Percentiles rank a stretch among this genome's conserved stretches.
These are phyloP conservation scores for Oligophagozyma castellii DNA, from an alignment of 1,139 yeast species.

Conservation along the genomic window DNA sequence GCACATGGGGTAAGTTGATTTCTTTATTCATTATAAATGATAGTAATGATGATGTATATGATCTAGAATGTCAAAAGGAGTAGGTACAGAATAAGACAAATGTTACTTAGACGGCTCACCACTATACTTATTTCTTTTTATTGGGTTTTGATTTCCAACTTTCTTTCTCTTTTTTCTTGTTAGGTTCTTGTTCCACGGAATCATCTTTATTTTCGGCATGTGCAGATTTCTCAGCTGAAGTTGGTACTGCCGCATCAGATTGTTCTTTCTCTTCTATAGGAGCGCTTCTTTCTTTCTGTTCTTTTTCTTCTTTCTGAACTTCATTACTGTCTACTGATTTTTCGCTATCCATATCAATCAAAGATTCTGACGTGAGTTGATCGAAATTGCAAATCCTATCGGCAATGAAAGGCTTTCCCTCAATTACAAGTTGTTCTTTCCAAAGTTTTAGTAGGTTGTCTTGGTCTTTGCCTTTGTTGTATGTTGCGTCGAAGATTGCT, in stretches of 20 bases:
- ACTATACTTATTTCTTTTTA: too few species aligned
- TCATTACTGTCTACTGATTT: slow-evolving; percentile 2
- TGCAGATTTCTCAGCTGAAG: slow-evolving; percentile 1
- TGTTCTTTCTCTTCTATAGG: slow-evolving; percentile 14
- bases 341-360: slow-evolving; percentile 25
- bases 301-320: slow-evolving; percentile 11
- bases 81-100: too few species aligned
- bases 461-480: slow-evolving; percentile 37
- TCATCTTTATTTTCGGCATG: slow-evolving; percentile 7
- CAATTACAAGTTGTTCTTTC: slow-evolving; percentile 42
- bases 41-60: too few species aligned
- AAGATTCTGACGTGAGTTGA: slow-evolving; percentile 17
- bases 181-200: slow-evolving; percentile 12
- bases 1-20: too few species aligned
- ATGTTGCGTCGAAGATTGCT: slow-evolving; percentile 64
- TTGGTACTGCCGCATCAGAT: slow-evolving; percentile 7
- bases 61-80: too few species aligned
- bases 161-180: too few species aligned
- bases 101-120: too few species aligned
- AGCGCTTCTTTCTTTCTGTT: slow-evolving; percentile 5
- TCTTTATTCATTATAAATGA: too few species aligned
- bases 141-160: too few species aligned
- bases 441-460: slow-evolving; percentile 43
- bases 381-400: slow-evolving; percentile 39
- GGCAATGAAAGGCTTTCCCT: slow-evolving; percentile 46